phyloP scores from a whole-genome alignment of 768 basidiomycete genomes.

The Mycena haematopus region DNA sequence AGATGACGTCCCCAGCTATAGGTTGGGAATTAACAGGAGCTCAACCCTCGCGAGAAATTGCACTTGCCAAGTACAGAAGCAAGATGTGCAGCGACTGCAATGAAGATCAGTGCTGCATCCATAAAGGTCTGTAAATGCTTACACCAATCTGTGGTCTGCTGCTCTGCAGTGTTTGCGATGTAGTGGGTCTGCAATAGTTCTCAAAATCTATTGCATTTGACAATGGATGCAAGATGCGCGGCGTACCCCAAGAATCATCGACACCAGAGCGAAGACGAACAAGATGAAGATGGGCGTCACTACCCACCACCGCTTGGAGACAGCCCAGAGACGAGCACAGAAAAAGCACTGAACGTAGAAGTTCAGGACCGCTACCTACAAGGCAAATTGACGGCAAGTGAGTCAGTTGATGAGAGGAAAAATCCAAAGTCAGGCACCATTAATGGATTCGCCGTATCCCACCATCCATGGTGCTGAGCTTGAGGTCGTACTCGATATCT shows the following conservation, averaged over 20 bases:
- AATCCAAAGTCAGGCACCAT: conserved; percentile 12
- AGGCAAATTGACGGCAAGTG: conserved; percentile 1
- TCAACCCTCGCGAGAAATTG: background rate
- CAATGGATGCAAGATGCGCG: background rate
- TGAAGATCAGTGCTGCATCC: background rate
- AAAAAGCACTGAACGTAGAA: conserved; percentile 24
- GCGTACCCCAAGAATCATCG: conserved; percentile 16
- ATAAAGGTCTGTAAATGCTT: background rate
- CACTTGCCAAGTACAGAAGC: conserved; percentile 12
- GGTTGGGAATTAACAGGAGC: background rate
- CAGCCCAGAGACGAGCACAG: conserved; percentile 13
- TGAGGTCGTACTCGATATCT: conserved; percentile 5
- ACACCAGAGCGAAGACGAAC: background rate
- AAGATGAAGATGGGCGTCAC: conserved; percentile 8
- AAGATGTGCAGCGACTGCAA: conserved; percentile 23
- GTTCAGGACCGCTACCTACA: conserved; percentile 12
- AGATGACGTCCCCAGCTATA: conserved; percentile 19
- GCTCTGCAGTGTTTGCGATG: conserved; percentile 5
- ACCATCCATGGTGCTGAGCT: conserved; percentile 19
- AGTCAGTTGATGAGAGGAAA: conserved; percentile 1
- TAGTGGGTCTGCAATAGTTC: conserved; percentile 18
- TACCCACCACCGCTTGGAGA: conserved; percentile 13
- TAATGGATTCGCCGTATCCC: conserved; percentile 13
- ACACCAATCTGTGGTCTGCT: conserved; percentile 17
- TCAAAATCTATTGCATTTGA: conserved; percentile 6